Conservation (phyloP, 768 basidiomycete genomes). For the Agaricus subrufescens region DNA sequence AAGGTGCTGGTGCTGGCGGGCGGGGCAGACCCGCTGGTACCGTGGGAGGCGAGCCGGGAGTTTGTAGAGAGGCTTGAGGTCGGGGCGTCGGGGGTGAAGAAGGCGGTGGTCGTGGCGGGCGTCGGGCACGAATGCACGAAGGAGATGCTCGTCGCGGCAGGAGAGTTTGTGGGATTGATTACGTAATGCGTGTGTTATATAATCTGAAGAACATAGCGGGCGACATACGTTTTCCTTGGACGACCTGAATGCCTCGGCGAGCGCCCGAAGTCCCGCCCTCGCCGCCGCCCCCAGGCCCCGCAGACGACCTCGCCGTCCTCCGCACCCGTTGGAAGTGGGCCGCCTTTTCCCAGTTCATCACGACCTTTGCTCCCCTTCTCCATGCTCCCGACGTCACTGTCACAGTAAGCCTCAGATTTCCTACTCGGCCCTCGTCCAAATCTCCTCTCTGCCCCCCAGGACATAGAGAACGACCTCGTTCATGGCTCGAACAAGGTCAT, state of each 20-base stretch:
- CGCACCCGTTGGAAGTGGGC: slow-evolving; percentile 92
- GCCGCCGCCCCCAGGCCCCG: slow-evolving; percentile 13
- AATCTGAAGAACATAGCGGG: slow-evolving; percentile 14
- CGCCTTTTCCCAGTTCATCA: slow-evolving; percentile 86
- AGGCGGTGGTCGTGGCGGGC: slow-evolving; percentile 46
- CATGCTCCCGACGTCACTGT: slow-evolving; percentile 68
- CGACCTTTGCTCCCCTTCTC: slow-evolving; percentile 74
- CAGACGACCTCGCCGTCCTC: slow-evolving; percentile 46
- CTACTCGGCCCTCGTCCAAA: slow-evolving; percentile 10
- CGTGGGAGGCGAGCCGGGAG: slow-evolving; percentile 48
- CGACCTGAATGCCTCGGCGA: slow-evolving; percentile 51
- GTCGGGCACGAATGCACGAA: slow-evolving; percentile 61
- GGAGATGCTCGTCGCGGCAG: slow-evolving; percentile 51
- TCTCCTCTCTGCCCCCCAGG: slow-evolving; percentile 34
- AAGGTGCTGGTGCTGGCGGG: slow-evolving; percentile 72
- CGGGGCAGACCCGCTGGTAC: slow-evolving; percentile 59
- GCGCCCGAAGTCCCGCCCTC: slow-evolving; percentile 18
- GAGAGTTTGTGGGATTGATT: slow-evolving; percentile 24
- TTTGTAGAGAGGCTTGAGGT: slow-evolving; percentile 57
- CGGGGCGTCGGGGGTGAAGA: slow-evolving; percentile 49
- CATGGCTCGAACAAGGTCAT: slow-evolving; percentile 54
- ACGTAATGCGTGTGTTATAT: slow-evolving; percentile 15
- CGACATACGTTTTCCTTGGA: slow-evolving; percentile 4
- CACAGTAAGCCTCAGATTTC: slow-evolving; percentile 35
- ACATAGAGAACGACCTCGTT: slow-evolving; percentile 74